Conservation (phyloP, 1,139 yeast species). For the Suhomyces choctaworum region DNA sequence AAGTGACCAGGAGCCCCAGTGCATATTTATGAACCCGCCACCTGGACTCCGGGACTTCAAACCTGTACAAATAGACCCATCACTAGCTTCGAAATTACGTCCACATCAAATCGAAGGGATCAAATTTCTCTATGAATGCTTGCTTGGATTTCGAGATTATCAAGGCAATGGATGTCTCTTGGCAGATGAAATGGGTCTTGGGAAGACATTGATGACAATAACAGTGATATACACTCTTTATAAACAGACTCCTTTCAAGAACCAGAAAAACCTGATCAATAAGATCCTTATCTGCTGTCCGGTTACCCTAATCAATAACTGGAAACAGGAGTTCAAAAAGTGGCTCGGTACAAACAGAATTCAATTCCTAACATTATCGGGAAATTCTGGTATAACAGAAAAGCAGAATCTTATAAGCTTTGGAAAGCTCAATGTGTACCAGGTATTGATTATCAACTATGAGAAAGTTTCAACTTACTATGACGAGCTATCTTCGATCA, state of each 20-base stretch:
- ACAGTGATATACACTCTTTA: constrained; percentile 80
- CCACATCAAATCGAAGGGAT: constrained; percentile 90
- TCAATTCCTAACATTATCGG: constrained; percentile 56
- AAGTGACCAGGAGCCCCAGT: background rate
- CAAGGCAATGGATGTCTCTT: constrained; percentile 67
- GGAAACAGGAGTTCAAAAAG: constrained; percentile 85
- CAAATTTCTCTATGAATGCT: constrained; percentile 73
- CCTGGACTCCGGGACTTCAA: background rate
- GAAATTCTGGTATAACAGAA: constrained; percentile 48
- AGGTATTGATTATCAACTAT: constrained; percentile 82
- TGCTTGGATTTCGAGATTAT: constrained; percentile 64
- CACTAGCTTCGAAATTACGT: constrained; percentile 55
- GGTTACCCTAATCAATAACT: constrained; percentile 81
- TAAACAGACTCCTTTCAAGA: constrained; percentile 62
- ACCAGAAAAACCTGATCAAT: constrained; percentile 38
- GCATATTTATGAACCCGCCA: constrained; percentile 4
- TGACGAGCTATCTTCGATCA: constrained; percentile 51
- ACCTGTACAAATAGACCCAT: constrained; percentile 60
- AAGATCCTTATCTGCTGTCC: constrained; percentile 88
- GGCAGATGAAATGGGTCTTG: constrained; percentile 98
- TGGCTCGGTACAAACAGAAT: constrained; percentile 78
- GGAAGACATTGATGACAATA: constrained; percentile 88
- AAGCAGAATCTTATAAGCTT: constrained; percentile 61
- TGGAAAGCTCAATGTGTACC: constrained; percentile 70
- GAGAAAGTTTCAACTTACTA: constrained; percentile 68